phyloP scores from a whole-genome alignment of 306 rosid species.

The Vigna reflexopilosa region DNA sequence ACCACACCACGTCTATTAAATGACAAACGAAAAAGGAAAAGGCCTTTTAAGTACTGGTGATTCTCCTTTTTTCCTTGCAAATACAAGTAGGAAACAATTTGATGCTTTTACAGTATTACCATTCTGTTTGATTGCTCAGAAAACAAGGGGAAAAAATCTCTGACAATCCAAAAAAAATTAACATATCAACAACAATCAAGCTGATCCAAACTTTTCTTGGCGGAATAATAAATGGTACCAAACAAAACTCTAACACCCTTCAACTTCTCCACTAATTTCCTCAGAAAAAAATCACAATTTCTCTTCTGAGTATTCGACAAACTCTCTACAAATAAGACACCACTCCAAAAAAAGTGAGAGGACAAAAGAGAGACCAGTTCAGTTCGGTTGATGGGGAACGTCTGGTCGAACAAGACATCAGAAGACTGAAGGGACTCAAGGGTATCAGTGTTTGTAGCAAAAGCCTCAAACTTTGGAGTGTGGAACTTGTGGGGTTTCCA shows the following conservation, averaged over 20 bases:
- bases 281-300: not conserved
- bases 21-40: slow-evolving; percentile 21
- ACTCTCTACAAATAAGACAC: not conserved
- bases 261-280: slow-evolving; percentile 15
- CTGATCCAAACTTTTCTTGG: slow-evolving; percentile 26
- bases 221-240: not conserved
- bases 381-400: slow-evolving; percentile 61
- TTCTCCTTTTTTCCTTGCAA: not conserved
- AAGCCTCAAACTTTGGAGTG: slow-evolving; percentile 50
- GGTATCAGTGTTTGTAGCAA: slow-evolving; percentile 52
- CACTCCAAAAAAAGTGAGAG: not conserved
- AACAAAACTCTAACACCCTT: slow-evolving; percentile 26
- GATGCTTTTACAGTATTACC: slow-evolving; percentile 1
- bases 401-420: slow-evolving; percentile 52
- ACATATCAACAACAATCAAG: not conserved
- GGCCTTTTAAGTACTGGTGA: not conserved
- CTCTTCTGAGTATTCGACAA: slow-evolving; percentile 19
- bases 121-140: slow-evolving; percentile 33
- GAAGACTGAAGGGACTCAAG: slow-evolving; percentile 55
- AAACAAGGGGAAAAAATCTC: slow-evolving; percentile 1
- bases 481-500: slow-evolving; percentile 45
- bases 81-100: slow-evolving; percentile 27
- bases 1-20: slow-evolving; percentile 21
- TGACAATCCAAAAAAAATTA: not conserved
- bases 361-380: slow-evolving; percentile 57